Percentiles rank a stretch among this genome's conserved stretches.
These are phyloP conservation scores for Arthrobotrys sphaeroides DNA, from an alignment of 2,329 filamentous ascomycete genomes.

Conservation along the genomic window DNA sequence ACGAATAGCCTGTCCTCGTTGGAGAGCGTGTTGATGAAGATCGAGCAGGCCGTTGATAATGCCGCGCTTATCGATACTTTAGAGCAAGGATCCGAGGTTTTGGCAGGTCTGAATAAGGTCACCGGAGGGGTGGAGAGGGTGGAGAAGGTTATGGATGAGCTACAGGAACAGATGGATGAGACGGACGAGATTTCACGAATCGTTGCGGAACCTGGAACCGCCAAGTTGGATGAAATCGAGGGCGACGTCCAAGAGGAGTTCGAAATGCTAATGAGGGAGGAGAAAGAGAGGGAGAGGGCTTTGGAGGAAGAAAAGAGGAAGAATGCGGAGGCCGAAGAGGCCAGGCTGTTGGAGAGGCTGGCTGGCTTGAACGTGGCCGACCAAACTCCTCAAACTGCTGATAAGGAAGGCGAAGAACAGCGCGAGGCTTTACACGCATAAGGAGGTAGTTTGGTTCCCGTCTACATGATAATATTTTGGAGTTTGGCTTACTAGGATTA, in stretches of 20 bases:
- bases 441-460: not conserved
- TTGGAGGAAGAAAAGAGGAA: conserved; percentile 59
- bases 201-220: conserved; percentile 71
- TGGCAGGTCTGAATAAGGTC: conserved; percentile 77
- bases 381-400: not conserved
- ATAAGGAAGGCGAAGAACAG: conserved; percentile 49
- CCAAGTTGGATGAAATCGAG: conserved; percentile 68
- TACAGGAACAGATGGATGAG: conserved; percentile 81
- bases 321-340: conserved; percentile 63
- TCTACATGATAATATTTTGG: conserved; percentile 10
- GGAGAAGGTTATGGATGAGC: conserved; percentile 76
- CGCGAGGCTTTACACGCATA: conserved; percentile 56
- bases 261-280: conserved; percentile 74
- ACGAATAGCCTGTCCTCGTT: conserved; percentile 80
- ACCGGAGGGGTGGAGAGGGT: conserved; percentile 80
- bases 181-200: conserved; percentile 84
- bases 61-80: conserved; percentile 84
- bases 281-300: conserved; percentile 66
- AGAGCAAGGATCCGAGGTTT: conserved; percentile 77
- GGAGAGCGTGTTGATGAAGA: conserved; percentile 81
- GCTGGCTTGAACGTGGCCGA: conserved; percentile 50
- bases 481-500: conserved; percentile 24
- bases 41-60: conserved; percentile 86
- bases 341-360: conserved; percentile 63
- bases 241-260: conserved; percentile 93